Percentiles rank a stretch among this genome's conserved stretches.
phyloP scores from a whole-genome alignment of 176 grass and related monocot genomes.

The Themeda triandra region DNA sequence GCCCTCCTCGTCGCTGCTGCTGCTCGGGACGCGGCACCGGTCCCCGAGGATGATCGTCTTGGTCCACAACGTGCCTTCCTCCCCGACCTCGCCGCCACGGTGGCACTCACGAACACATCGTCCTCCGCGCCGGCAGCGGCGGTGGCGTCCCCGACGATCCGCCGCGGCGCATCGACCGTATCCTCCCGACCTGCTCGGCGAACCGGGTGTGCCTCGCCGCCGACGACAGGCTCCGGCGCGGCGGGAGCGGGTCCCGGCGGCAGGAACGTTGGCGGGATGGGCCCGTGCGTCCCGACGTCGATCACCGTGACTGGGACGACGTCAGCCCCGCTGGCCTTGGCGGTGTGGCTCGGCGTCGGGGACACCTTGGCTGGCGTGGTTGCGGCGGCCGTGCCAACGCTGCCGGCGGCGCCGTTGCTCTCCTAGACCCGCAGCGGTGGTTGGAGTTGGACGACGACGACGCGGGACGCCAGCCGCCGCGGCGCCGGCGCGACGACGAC shows the following conservation, averaged over 20 bases:
- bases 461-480: not conserved
- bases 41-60: slow-evolving; percentile 59
- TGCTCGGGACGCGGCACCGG: slow-evolving; percentile 34
- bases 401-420: not conserved
- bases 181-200: slow-evolving; percentile 25
- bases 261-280: slow-evolving; percentile 28
- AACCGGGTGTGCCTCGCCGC: slow-evolving; percentile 33
- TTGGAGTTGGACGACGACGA: not conserved
- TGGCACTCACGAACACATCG: not conserved
- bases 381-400: not conserved
- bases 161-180: slow-evolving; percentile 28
- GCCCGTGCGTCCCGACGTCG: slow-evolving; percentile 46
- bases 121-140: not conserved
- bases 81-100: not conserved
- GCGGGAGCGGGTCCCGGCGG: slow-evolving; percentile 10
- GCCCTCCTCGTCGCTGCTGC: not conserved
- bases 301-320: slow-evolving; percentile 16
- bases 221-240: slow-evolving; percentile 40
- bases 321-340: not conserved
- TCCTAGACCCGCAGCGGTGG: not conserved
- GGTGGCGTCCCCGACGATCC: not conserved
- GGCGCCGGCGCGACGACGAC: not conserved
- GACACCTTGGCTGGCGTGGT: slow-evolving; percentile 25
- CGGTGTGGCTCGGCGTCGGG: slow-evolving; percentile 22
- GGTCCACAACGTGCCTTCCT: slow-evolving; percentile 39